Base-by-base conservation (phyloP, 768 basidiomycete genomes). In the Mycena alexandri region DNA sequence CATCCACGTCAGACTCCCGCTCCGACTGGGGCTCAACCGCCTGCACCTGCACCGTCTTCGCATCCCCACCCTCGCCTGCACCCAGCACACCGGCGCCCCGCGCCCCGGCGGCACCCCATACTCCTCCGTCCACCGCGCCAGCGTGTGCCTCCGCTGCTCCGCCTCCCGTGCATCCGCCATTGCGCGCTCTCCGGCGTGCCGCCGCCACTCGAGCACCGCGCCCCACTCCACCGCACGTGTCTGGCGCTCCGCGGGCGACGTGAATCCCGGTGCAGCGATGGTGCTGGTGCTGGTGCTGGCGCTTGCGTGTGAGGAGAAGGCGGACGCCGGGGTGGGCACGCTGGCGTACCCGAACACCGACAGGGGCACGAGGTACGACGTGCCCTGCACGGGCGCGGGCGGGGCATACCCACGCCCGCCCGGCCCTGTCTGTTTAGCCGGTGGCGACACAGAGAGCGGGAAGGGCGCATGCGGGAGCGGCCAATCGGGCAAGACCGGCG, bases 161-260 rank as follows among this genome's bases (percentile, higher is more conserved):
- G 46, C 61, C 54, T 61, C 66, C 46, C 58, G 2, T 29, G 50
- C 62, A 13, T 68, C 68, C 42, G 47, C 48, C 24, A 66, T 1
- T 57, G 61, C 69, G 21, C 65, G 43, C 61, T 63, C 69, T 44
- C 65, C 69, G 42, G 70, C 70, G 12, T 29, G 7, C 22, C 60
- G 36, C 41, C 70, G 48, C 34, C 70, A 43, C 58, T 64, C 42
- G 16, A 68, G n/a, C 48, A 71, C 46, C 54, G 70, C 70, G 7
- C 10, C 24, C 70, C 70, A 71, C 63, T 71, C 70, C 0, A 71
- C 50, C 36, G 70, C 66, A 48, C 66, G 70, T 59, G 70, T 68
- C 1, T 71, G 70, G 2, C 69, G 61, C 46, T 70, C 69, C 11
- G 56, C 60, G 21, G 50, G 53, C 13, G 51, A 48, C 1, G 58